Evolutionary conservation across 768 basidiomycete species (phyloP).

Genomic region (Russula brevipes): DNA sequence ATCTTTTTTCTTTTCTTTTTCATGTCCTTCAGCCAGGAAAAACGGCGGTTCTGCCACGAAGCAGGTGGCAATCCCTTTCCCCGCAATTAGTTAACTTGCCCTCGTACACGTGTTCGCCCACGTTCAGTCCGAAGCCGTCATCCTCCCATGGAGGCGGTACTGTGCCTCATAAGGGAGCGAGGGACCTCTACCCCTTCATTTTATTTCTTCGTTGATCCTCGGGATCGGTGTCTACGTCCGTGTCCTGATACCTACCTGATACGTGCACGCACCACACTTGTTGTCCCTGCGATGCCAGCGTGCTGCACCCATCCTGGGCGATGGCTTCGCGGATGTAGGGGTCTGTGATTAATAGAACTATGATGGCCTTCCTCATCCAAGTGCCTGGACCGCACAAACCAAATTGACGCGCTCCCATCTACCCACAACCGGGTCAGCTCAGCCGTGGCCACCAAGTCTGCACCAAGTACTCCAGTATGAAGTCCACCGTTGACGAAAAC

Average conservation of each 20-base stretch:
- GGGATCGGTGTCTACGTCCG: neutral
- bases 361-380: constrained; percentile 10
- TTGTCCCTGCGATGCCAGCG: constrained; percentile 5
- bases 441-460: too few relatives aligned
- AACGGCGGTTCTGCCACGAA: constrained; percentile 3
- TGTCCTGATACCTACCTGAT: neutral
- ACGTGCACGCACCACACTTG: neutral
- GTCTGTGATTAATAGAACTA: constrained; percentile 11
- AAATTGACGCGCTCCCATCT: neutral
- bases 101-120: neutral
- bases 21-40: neutral
- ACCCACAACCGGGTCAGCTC: too few relatives aligned
- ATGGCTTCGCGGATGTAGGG: constrained; percentile 1
- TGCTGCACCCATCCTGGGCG: neutral
- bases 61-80: neutral
- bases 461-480: too few relatives aligned
- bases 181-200: neutral
- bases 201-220: constrained; percentile 6
- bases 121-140: neutral
- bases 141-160: neutral
- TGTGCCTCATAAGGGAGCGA: too few relatives aligned
- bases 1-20: neutral
- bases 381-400: neutral
- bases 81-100: neutral
- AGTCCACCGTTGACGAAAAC: too few relatives aligned